phyloP scores from a whole-genome alignment of 2,329 filamentous ascomycete genomes.

The Neoarthrinium moseri region DNA sequence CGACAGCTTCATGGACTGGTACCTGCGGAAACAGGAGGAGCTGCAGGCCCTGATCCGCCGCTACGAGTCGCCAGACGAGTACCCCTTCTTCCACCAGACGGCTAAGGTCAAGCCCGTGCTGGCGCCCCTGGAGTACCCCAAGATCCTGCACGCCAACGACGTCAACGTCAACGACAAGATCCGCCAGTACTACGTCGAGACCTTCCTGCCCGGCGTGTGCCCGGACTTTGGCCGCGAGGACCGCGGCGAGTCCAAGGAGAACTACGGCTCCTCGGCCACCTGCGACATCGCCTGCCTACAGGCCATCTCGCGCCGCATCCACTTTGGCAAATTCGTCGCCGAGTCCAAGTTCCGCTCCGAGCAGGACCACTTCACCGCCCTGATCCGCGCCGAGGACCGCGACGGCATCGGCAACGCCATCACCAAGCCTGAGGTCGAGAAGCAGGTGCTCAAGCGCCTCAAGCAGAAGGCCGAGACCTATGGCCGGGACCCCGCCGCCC shows the following conservation, averaged over 20 bases:
- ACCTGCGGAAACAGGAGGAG: slow-evolving; percentile 84
- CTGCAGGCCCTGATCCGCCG: slow-evolving; percentile 91
- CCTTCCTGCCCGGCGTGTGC: slow-evolving; percentile 83
- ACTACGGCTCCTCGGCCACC: slow-evolving; percentile 90
- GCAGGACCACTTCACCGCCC: slow-evolving; percentile 71
- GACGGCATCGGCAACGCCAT: slow-evolving; percentile 85
- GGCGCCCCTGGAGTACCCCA: slow-evolving; percentile 83
- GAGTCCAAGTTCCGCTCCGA: slow-evolving; percentile 92
- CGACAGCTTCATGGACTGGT: slow-evolving; percentile 90
- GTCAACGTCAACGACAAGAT: slow-evolving; percentile 90
- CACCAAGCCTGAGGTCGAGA: slow-evolving; percentile 84
- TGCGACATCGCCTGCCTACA: slow-evolving; percentile 90
- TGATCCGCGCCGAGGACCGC: slow-evolving; percentile 81
- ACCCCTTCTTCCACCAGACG: slow-evolving; percentile 89
- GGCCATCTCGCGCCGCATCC: slow-evolving; percentile 84
- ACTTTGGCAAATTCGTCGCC: slow-evolving; percentile 98
- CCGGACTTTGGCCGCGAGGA: slow-evolving; percentile 74
- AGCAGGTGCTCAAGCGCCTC: slow-evolving; percentile 84
- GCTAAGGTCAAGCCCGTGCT: slow-evolving; percentile 74
- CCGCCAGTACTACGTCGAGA: slow-evolving; percentile 78
- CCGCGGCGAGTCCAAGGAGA: slow-evolving; percentile 82
- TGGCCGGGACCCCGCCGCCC: slow-evolving; percentile 80
- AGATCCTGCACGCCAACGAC: slow-evolving; percentile 81
- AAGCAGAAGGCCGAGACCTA: slow-evolving; percentile 90
- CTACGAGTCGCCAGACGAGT: slow-evolving; percentile 95